phyloP scores from a whole-genome alignment of 441 rosid species.

The Erodium trifolium region DNA sequence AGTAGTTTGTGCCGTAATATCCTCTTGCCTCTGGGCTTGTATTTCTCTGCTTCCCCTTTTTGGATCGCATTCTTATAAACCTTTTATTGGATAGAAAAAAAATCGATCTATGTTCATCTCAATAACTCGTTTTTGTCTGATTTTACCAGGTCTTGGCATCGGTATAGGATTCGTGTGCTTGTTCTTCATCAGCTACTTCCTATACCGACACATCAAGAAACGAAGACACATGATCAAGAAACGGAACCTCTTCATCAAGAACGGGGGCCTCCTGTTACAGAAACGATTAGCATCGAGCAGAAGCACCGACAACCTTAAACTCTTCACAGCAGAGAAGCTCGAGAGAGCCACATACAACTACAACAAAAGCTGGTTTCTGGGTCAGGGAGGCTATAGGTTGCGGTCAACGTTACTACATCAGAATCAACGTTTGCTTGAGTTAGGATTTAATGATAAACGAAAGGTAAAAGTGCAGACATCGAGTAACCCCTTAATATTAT shows the following conservation, averaged over 20 bases:
- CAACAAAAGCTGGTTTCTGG: conserved; percentile 6
- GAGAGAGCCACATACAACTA: neutral
- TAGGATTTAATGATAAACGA: too few relatives aligned
- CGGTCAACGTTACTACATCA: too few relatives aligned
- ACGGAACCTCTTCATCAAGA: neutral
- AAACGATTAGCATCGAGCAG: neutral
- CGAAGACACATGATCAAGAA: neutral
- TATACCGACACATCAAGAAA: neutral
- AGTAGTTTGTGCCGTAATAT: too few relatives aligned
- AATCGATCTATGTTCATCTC: too few relatives aligned
- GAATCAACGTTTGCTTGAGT: too few relatives aligned
- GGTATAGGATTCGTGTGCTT: conserved; percentile 1
- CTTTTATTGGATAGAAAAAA: too few relatives aligned
- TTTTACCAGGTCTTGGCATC: neutral
- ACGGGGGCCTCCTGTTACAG: neutral
- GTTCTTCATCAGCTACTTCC: neutral
- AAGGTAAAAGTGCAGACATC: too few relatives aligned
- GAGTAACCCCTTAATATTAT: too few relatives aligned
- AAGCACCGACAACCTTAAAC: neutral
- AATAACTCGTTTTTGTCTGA: too few relatives aligned
- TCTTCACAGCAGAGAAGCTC: neutral
- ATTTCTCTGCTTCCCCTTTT: too few relatives aligned
- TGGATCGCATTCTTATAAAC: too few relatives aligned
- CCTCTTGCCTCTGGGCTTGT: too few relatives aligned
- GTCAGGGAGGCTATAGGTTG: conserved; percentile 11